Conservation (phyloP, 169 alveolate genomes). For the Cryptosporidium meleagridis region DNA sequence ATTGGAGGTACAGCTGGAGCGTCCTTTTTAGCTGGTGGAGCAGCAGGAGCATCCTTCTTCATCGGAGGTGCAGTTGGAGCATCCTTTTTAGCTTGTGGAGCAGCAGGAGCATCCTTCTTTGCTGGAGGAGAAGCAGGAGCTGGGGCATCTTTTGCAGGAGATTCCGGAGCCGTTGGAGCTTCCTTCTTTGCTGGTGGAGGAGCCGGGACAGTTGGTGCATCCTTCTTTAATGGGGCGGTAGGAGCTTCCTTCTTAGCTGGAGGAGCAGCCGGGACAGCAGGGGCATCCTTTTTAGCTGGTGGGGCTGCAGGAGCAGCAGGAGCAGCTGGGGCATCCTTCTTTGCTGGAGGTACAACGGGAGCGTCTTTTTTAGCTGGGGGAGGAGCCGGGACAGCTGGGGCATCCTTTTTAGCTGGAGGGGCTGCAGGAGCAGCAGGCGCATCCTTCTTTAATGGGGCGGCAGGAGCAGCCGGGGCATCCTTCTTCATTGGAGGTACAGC, state of each 20-base stretch:
- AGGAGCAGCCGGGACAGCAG: not conserved
- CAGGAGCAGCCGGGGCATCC: constrained; percentile 10
- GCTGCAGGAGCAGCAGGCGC: not conserved
- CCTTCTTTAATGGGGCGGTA: not conserved
- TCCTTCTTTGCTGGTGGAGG: not conserved
- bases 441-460: not conserved
- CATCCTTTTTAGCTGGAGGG: not conserved
- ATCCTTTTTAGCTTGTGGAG: not conserved
- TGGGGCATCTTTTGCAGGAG: not conserved
- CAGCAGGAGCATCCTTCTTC: constrained; percentile 6
- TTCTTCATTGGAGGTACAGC: not conserved
- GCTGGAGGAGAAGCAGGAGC: too few species aligned
- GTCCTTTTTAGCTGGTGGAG: not conserved
- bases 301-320: not conserved
- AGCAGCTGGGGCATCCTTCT: constrained; percentile 13
- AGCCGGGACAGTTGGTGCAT: constrained; percentile 6
- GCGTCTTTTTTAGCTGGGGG: not conserved
- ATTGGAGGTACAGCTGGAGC: not conserved
- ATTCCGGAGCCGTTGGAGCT: not conserved
- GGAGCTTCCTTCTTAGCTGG: constrained; percentile 15
- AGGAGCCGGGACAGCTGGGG: not conserved
- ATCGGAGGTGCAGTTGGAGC: not conserved
- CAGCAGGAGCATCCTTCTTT: constrained; percentile 17
- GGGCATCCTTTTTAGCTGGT: not conserved
- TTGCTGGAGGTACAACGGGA: not conserved